Conservation (phyloP, 148 eudicot species). For the Silene conica region DNA sequence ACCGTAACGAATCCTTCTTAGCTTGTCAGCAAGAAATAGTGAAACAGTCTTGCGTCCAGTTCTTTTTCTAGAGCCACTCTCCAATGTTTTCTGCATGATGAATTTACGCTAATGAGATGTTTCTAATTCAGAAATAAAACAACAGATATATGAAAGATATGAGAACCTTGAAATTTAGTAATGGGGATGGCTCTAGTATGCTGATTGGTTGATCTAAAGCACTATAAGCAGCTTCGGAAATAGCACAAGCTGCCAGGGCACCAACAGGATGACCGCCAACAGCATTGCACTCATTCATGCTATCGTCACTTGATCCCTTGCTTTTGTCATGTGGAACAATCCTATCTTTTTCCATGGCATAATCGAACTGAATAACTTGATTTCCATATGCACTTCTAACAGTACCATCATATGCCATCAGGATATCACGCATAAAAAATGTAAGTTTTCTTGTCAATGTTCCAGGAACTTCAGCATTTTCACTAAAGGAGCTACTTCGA, state of each 20-base stretch:
- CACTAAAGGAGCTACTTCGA: constrained; percentile 84
- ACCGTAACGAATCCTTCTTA: constrained; percentile 55
- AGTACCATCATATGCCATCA: constrained; percentile 72
- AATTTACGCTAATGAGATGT: constrained; percentile 7
- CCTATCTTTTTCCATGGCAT: constrained; percentile 26
- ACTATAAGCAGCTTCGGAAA: constrained; percentile 91
- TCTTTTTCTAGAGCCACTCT: constrained; percentile 68
- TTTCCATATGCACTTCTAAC: constrained; percentile 81
- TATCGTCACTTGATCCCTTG: constrained; percentile 18
- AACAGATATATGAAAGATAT: constrained; percentile 11
- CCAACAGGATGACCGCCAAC: constrained; percentile 79
- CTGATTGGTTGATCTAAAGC: constrained; percentile 90
- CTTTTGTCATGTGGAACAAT: constrained; percentile 11
- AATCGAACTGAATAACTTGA: constrained; percentile 72
- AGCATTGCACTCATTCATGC: constrained; percentile 24
- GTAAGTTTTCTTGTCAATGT: constrained; percentile 62
- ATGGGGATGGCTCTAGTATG: constrained; percentile 81
- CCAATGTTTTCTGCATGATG: constrained; percentile 66
- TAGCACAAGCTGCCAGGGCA: constrained; percentile 85
- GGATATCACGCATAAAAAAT: constrained; percentile 83
- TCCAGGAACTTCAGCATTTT: constrained; percentile 88
- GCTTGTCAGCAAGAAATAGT: constrained; percentile 60
- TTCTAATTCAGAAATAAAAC: background rate
- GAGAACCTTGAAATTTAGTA: constrained; percentile 75
- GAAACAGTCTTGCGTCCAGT: constrained; percentile 59